Evolutionary conservation across 495 filamentous ascomycete species (phyloP), one percentile per base, ranked within the genome.

Genomic region (Cairneyella variabilis): DNA sequence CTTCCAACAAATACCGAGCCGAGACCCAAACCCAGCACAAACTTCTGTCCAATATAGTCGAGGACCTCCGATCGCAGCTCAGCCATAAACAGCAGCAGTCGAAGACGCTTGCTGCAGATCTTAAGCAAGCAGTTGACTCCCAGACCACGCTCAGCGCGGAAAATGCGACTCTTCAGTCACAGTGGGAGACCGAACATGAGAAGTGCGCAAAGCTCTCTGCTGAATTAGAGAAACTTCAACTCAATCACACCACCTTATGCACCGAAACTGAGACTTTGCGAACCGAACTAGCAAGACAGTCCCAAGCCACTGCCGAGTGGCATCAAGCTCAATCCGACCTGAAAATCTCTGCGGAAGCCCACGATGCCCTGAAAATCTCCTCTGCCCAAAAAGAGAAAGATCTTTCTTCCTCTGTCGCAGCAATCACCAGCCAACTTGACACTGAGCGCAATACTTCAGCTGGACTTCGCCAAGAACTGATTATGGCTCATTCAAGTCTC

Each of bases 51-150:
- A 40, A 40, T 40, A 40, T 14, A 20, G 37, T 20, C 37, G 37
- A 40, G 37, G 37, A 16, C 37, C 37, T 40, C 17, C 37, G 37
- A 17, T 40, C 37, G 37, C 37, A 40, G 17, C 37, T 40, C 37
- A 40, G 17, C 37, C 16, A 40, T 40, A 20, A 6, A 17, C 37
- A 40, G 17, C 37, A 40, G 17, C 37, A 40, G 16, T 40, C 37
- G 37, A 40, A 40, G 37, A 17, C 37, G 17, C 37, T 40, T 40
- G 17, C 37, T 40, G 17, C 17, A 40, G 37, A 40, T 40, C 37
- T 40, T 16, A 40, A 40, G 37, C 37, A 40, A 40, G 37, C 37
- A 40, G 16, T 40, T 40, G 37, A 40, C 37, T 40, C 37, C 17
- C 37, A 40, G 37, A 40, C 5, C 37, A 40, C 16, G 10, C 37